A percentile compares a stretch with the other conserved stretches of the same genome.
These are phyloP conservation scores for Pseudonitzschia pungens DNA, from an alignment of 108 stramenopile species.

Conservation along the genomic window DNA sequence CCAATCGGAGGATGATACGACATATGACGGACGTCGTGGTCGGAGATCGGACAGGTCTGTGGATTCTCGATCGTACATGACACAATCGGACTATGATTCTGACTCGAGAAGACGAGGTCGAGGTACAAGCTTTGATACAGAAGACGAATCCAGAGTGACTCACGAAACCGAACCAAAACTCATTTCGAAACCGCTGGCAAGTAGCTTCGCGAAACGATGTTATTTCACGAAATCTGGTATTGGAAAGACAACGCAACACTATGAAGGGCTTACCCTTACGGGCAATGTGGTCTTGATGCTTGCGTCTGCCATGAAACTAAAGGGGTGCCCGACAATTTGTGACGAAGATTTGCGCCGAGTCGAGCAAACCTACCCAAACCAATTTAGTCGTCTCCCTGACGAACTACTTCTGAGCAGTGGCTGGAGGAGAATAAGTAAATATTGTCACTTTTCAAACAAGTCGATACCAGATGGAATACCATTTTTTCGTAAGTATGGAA, in stretches of 20 bases:
- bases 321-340: slow-evolving; percentile 91
- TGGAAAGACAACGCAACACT: slow-evolving; percentile 78
- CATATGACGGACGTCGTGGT: slow-evolving; percentile 32
- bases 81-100: slow-evolving; percentile 39
- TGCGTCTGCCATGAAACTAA: slow-evolving; percentile 84
- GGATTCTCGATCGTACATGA: slow-evolving; percentile 28
- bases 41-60: slow-evolving; percentile 22
- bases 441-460: slow-evolving; percentile 86
- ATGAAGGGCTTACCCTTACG: slow-evolving; percentile 82
- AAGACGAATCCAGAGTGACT: slow-evolving; percentile 23
- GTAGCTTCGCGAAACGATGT: slow-evolving; percentile 81
- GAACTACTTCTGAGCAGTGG: slow-evolving; percentile 77
- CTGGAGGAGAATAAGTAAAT: slow-evolving; percentile 84
- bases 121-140: slow-evolving; percentile 29
- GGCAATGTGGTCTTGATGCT: slow-evolving; percentile 87
- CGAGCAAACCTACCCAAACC: slow-evolving; percentile 85
- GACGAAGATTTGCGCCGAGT: slow-evolving; percentile 88
- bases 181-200: slow-evolving; percentile 69
- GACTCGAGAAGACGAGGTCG: slow-evolving; percentile 19
- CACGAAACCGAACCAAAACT: slow-evolving; percentile 17
- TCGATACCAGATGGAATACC: slow-evolving; percentile 70
- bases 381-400: slow-evolving; percentile 82
- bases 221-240: slow-evolving; percentile 89
- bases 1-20: slow-evolving; percentile 36
- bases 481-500: slow-evolving; percentile 55